phyloP scores from a whole-genome alignment of 2,329 filamentous ascomycete species.

The Trichoderma sp. region DNA sequence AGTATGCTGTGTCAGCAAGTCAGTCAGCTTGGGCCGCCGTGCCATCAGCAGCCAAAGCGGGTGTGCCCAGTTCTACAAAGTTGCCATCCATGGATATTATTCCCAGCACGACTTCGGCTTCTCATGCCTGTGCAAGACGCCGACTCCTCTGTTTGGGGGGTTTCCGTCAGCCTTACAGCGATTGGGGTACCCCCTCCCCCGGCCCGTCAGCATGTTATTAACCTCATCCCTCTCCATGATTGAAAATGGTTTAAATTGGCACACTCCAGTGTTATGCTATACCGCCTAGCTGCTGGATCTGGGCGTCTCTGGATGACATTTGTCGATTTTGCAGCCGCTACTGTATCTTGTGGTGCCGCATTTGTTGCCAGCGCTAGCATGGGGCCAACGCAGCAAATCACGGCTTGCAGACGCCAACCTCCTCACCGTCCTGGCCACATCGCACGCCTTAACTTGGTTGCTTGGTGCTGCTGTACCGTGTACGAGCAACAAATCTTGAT shows the following conservation, averaged over 20 bases:
- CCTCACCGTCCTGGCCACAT: not conserved
- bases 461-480: no score
- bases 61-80: not conserved
- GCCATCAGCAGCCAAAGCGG: not conserved
- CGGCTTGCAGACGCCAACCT: not conserved
- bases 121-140: not conserved
- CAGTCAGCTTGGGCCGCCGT: constrained; percentile 12
- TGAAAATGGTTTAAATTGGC: not conserved
- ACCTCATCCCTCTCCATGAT: not conserved
- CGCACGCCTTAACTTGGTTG: not conserved
- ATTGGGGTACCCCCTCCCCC: constrained; percentile 8
- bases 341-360: constrained; percentile 6
- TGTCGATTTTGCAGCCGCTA: not conserved
- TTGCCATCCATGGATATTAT: no score
- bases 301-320: not conserved
- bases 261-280: not conserved
- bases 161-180: constrained; percentile 20
- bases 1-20: constrained; percentile 1
- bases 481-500: no score
- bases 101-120: not conserved
- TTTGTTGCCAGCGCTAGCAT: constrained; percentile 12
- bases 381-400: constrained; percentile 12
- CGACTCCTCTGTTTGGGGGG: constrained; percentile 2
- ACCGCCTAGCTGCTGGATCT: not conserved
- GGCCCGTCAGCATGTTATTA: constrained; percentile 8